These are phyloP conservation scores for Lentinus tigrinus DNA, from an alignment of 768 basidiomycete genomes.

Conservation along the genomic window DNA sequence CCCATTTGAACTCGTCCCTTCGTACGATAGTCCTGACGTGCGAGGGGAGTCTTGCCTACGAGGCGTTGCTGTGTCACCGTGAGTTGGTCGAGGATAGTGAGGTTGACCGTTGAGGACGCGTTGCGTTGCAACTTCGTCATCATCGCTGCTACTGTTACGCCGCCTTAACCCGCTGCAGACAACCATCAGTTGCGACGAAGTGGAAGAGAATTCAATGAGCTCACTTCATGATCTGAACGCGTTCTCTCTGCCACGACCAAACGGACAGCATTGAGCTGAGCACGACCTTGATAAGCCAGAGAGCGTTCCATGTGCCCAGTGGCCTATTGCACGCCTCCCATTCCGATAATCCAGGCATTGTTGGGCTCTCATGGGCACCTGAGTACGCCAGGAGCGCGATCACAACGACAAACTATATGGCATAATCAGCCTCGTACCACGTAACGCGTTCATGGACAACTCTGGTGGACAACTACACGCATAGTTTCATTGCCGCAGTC, in stretches of 20 bases:
- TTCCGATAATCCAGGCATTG: conserved; percentile 42
- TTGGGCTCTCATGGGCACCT: conserved; percentile 47
- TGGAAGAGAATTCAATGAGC: neutral
- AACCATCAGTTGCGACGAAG: neutral
- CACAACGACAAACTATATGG: conserved; percentile 47
- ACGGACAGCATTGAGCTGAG: conserved; percentile 49
- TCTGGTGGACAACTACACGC: too few species aligned
- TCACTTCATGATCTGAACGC: conserved; percentile 20
- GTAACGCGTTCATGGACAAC: neutral
- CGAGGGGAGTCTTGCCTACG: neutral
- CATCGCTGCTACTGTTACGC: neutral
- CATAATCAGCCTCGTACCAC: neutral
- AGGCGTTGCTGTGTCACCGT: neutral
- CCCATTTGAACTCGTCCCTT: neutral
- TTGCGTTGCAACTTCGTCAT: conserved; percentile 24
- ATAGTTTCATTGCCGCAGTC: too few species aligned
- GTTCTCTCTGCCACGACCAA: conserved; percentile 52
- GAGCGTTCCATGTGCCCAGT: conserved; percentile 62
- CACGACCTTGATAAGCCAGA: conserved; percentile 59
- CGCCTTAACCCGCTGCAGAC: neutral
- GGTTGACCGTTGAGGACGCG: conserved; percentile 20
- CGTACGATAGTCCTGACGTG: conserved; percentile 5
- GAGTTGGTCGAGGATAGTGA: neutral
- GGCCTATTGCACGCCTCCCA: conserved; percentile 65
- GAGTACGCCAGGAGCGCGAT: conserved; percentile 50